These are phyloP conservation scores for Jaltomata sinuosa DNA, from an alignment of 257 asterid genomes.

Conservation along the genomic window DNA sequence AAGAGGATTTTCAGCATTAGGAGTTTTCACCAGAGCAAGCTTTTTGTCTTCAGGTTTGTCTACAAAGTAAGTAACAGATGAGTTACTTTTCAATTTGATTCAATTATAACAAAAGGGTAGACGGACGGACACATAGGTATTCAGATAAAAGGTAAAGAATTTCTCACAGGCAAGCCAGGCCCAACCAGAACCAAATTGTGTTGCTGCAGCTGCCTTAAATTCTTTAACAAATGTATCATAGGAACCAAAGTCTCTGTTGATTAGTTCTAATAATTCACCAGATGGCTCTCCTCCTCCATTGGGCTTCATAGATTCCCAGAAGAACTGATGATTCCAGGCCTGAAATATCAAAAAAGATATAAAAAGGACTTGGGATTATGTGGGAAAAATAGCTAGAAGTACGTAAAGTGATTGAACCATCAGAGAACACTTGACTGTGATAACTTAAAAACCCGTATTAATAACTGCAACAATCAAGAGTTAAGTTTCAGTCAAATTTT, in stretches of 20 bases:
- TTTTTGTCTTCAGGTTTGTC: slow-evolving; percentile 87
- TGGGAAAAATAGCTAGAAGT: neutral
- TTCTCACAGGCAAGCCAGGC: slow-evolving; percentile 97
- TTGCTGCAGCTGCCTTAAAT: slow-evolving; percentile 82
- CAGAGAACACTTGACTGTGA: neutral
- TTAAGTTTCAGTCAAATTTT: neutral
- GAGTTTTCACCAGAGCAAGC: slow-evolving; percentile 81
- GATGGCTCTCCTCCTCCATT: slow-evolving; percentile 90
- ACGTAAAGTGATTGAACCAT: neutral
- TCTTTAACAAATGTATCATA: slow-evolving; percentile 58
- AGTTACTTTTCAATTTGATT: neutral
- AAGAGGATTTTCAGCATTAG: slow-evolving; percentile 91
- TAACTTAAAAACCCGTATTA: neutral
- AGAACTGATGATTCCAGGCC: slow-evolving; percentile 95
- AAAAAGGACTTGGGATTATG: neutral
- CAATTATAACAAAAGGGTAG: neutral
- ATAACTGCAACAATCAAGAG: neutral
- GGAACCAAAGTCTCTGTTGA: slow-evolving; percentile 87
- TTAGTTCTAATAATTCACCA: slow-evolving; percentile 53
- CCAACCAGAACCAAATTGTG: slow-evolving; percentile 98
- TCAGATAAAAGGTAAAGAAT: neutral
- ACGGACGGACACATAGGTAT: neutral
- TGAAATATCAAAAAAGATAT: neutral
- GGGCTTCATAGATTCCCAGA: slow-evolving; percentile 94
- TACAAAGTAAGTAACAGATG: slow-evolving; percentile 6